These are phyloP conservation scores for Globisporangium paroecandrum DNA, from an alignment of 352 stramenopile species.

Conservation along the genomic window DNA sequence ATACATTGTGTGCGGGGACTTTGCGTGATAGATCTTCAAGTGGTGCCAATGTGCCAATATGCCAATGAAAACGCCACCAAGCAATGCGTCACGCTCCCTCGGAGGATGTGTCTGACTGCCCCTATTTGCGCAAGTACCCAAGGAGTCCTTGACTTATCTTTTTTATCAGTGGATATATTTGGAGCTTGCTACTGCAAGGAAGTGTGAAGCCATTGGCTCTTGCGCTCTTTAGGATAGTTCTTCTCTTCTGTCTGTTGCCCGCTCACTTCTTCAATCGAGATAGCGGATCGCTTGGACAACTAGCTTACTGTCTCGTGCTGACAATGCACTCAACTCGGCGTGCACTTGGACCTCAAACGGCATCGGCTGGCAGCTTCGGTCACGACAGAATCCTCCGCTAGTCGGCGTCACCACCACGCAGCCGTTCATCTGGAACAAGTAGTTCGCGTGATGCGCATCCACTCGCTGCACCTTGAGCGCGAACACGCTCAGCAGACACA, in stretches of 20 bases:
- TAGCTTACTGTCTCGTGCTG: neutral
- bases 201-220: neutral
- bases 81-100: too few species aligned
- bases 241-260: neutral
- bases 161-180: too few species aligned
- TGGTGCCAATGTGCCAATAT: too few species aligned
- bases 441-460: neutral
- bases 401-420: neutral
- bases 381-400: neutral
- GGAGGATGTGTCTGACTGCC: too few species aligned
- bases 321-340: neutral
- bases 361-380: neutral
- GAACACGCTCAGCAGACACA: conserved; percentile 1
- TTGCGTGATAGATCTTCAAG: too few species aligned
- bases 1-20: too few species aligned
- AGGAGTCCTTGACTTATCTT: too few species aligned
- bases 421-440: conserved; percentile 4
- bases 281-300: conserved; percentile 4
- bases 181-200: too few species aligned
- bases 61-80: too few species aligned
- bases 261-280: neutral
- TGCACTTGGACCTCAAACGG: conserved; percentile 6
- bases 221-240: too few species aligned
- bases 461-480: neutral
- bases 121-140: too few species aligned